Evolutionary conservation across 2,329 filamentous ascomycete genomes (phyloP).

Genomic region (Fusarium verrucosum): DNA sequence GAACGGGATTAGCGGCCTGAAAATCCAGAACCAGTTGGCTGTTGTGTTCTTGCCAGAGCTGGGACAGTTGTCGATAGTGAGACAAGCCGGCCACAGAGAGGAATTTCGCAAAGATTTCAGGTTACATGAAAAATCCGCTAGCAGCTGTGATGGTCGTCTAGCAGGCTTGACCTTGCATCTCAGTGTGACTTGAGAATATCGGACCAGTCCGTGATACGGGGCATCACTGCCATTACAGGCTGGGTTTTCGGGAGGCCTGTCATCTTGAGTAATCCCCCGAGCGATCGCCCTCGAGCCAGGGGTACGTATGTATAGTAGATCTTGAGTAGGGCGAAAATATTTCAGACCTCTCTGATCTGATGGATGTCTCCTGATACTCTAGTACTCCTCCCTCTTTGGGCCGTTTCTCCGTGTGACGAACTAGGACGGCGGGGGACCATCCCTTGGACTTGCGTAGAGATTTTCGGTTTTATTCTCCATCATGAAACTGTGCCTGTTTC

Average conservation of each 20-base stretch:
- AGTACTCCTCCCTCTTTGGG: conserved; percentile 28
- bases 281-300: conserved; percentile 27
- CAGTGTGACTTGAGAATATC: conserved; percentile 22
- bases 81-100: conserved; percentile 28
- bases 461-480: conserved; percentile 16
- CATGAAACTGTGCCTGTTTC: conserved; percentile 42
- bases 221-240: conserved; percentile 26
- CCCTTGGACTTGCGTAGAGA: conserved; percentile 4
- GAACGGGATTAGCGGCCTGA: conserved; percentile 38
- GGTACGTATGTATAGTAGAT: conserved; percentile 36
- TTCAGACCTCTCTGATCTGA: conserved; percentile 25
- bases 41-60: conserved; percentile 36
- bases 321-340: conserved; percentile 18
- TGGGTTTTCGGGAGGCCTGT: conserved; percentile 18
- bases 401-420: conserved; percentile 15
- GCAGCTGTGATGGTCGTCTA: conserved; percentile 13
- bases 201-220: conserved; percentile 23
- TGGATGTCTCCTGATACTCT: conserved; percentile 32
- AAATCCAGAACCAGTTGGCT: conserved; percentile 37
- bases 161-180: conserved; percentile 5
- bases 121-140: conserved; percentile 2
- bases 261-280: conserved; percentile 33
- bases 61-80: conserved; percentile 31
- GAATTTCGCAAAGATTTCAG: conserved; percentile 6
- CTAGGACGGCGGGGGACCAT: conserved; percentile 4